These are phyloP conservation scores for Cucumis sativus DNA, from an alignment of 306 rosid species.

Conservation along the genomic window DNA sequence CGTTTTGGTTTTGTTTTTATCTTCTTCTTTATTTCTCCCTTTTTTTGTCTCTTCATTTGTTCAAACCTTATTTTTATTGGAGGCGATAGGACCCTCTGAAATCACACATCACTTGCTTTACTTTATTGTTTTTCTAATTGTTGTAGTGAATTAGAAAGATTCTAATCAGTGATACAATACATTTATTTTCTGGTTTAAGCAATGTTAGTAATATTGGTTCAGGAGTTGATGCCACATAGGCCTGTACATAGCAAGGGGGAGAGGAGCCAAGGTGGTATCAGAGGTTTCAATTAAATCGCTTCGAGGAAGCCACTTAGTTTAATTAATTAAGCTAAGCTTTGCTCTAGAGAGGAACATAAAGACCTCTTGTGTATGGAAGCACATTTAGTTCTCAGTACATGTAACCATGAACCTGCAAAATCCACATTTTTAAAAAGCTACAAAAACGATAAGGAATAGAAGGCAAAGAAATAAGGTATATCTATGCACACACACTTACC, in stretches of 20 bases:
- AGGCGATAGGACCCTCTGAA: not conserved
- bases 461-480: too few species aligned
- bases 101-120: not conserved
- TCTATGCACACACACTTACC: too few species aligned
- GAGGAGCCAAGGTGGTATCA: slow-evolving; percentile 79
- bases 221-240: slow-evolving; percentile 82
- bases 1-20: not conserved
- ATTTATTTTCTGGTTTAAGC: too few species aligned
- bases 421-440: too few species aligned
- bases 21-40: not conserved
- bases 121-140: not conserved
- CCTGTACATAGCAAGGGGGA: slow-evolving; percentile 68
- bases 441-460: too few species aligned
- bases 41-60: not conserved
- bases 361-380: too few species aligned
- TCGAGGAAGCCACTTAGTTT: not conserved
- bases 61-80: not conserved
- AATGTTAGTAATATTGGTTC: not conserved
- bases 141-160: too few species aligned
- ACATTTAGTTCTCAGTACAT: too few species aligned
- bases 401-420: too few species aligned
- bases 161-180: too few species aligned
- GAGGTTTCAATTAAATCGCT: slow-evolving; percentile 42
- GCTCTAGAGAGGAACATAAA: too few species aligned
- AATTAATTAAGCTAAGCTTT: not conserved